Conservation (phyloP, 1,284 basidiomycete genomes). For the Tilletia caries region DNA sequence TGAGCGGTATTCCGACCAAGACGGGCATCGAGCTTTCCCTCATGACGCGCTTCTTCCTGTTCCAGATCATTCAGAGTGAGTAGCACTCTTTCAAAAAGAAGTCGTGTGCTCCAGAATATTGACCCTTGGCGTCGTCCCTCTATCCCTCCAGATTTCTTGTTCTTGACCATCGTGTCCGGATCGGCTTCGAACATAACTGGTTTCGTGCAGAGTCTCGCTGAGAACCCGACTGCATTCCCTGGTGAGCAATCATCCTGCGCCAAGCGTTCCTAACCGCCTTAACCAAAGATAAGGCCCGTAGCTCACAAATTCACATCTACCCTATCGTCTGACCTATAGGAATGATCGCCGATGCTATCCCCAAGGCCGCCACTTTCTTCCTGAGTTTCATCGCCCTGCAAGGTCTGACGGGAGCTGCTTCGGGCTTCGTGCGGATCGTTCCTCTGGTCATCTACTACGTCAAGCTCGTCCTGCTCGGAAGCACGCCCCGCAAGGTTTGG, state of each 20-base stretch:
- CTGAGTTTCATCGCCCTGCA: constrained; percentile 67
- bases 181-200: constrained; percentile 30
- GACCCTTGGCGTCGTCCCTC: neutral
- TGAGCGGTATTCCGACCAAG: constrained; percentile 75
- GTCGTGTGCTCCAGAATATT: no score
- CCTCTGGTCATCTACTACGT: constrained; percentile 77
- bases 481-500: constrained; percentile 82
- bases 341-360: constrained; percentile 63
- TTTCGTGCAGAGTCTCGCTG: constrained; percentile 28
- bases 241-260: neutral
- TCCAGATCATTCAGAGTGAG: constrained; percentile 62
- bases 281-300: no score
- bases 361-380: constrained; percentile 87
- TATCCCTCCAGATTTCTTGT: constrained; percentile 35
- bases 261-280: neutral
- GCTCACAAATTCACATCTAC: neutral
- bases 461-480: constrained; percentile 76
- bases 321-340: neutral
- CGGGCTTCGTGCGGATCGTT: constrained; percentile 75
- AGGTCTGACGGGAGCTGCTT: constrained; percentile 60
- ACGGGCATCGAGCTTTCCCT: constrained; percentile 82
- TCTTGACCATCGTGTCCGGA: constrained; percentile 46
- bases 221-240: constrained; percentile 32
- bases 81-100: neutral
- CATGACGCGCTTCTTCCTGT: constrained; percentile 87